Conservation (phyloP, 306 rosid genomes). For the Cyclanthera cordifolia region DNA sequence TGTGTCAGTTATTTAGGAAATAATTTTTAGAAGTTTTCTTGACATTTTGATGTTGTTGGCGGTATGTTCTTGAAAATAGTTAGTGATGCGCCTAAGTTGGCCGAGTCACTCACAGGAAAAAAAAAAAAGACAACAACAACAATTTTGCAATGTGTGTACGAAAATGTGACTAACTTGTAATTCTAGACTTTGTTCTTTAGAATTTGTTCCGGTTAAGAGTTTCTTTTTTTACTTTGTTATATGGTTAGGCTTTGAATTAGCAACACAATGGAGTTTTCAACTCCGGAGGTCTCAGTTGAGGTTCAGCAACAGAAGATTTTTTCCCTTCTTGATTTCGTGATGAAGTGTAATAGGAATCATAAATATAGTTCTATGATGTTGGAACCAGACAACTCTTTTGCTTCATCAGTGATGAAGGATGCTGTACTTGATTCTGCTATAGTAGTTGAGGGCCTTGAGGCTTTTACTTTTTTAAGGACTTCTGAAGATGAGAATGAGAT, state of each 20-base stretch:
- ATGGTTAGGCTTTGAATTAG: neutral
- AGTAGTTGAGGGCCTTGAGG: neutral
- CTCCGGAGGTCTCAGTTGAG: neutral
- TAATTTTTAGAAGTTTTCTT: no score
- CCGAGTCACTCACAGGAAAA: no score
- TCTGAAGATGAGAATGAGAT: constrained; percentile 5
- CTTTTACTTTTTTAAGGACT: neutral
- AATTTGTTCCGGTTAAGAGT: neutral
- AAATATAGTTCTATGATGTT: neutral
- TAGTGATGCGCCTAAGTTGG: no score
- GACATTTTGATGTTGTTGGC: no score
- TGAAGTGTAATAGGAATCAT: neutral
- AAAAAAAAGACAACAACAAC: no score
- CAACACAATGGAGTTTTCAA: neutral
- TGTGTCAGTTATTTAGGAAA: no score
- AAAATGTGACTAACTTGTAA: neutral
- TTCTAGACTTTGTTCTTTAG: neutral
- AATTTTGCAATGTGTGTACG: neutral
- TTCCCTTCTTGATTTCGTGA: neutral
- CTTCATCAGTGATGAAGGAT: neutral
- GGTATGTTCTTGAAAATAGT: no score
- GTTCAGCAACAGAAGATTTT: neutral
- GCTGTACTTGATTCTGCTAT: constrained; percentile 6
- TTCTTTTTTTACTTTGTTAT: neutral
- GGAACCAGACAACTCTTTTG: constrained; percentile 4